Conservation (phyloP, 2,329 filamentous ascomycete genomes). For the Fusarium euwallaceae region DNA sequence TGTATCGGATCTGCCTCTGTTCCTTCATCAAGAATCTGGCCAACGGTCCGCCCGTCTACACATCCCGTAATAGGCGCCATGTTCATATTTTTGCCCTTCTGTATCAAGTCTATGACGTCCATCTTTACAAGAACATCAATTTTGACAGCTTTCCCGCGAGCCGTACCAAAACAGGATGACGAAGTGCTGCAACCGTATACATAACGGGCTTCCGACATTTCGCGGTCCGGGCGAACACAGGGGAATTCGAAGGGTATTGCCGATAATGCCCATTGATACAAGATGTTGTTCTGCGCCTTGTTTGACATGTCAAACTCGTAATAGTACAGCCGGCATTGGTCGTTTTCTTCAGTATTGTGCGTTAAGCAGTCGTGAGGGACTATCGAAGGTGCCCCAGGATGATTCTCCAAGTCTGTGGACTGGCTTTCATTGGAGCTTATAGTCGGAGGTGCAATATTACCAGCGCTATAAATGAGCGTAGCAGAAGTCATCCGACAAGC, state of each 20-base stretch:
- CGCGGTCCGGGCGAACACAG: constrained; percentile 64
- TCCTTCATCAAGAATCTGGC: constrained; percentile 63
- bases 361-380: not conserved
- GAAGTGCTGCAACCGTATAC: constrained; percentile 77
- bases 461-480: constrained; percentile 73
- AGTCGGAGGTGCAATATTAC: constrained; percentile 62
- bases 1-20: constrained; percentile 68
- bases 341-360: constrained; percentile 64
- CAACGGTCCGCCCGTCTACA: constrained; percentile 69
- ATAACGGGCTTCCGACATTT: constrained; percentile 71
- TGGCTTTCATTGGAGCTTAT: no score
- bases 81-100: constrained; percentile 60
- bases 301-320: constrained; percentile 68
- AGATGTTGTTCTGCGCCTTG: constrained; percentile 56
- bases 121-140: constrained; percentile 76
- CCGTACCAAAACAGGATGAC: constrained; percentile 68
- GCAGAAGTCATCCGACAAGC: constrained; percentile 76
- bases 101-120: constrained; percentile 67
- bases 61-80: constrained; percentile 69
- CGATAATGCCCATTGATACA: constrained; percentile 73
- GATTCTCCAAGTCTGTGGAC: no score
- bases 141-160: constrained; percentile 74
- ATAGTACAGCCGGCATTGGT: constrained; percentile 78
- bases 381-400: no score
- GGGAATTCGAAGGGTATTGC: constrained; percentile 79